Evolutionary conservation across 257 asterid species (phyloP).

Genomic region (Solanum sejunctum): DNA sequence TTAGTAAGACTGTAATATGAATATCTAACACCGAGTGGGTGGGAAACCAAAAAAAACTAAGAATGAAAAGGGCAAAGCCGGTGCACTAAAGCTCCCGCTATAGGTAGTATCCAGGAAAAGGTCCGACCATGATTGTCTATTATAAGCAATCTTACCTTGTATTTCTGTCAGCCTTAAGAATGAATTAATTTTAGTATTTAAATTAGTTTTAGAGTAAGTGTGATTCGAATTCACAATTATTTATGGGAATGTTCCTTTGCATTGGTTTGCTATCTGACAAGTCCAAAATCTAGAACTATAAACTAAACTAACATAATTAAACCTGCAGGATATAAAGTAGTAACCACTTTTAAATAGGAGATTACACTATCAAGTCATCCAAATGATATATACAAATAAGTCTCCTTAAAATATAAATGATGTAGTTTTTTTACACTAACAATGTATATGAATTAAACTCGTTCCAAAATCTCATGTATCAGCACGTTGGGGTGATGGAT

Average conservation of each 20-base stretch:
- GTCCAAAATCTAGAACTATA: neutral
- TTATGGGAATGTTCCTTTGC: neutral
- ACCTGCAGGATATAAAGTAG: neutral
- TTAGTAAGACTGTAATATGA: neutral
- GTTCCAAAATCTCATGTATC: neutral
- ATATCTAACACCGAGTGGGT: neutral
- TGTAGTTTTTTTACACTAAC: neutral
- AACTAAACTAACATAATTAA: neutral
- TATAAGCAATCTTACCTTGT: too few species aligned
- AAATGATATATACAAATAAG: neutral
- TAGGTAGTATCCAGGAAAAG: too few species aligned
- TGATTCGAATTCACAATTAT: neutral
- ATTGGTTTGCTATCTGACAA: neutral
- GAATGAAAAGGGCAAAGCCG: neutral
- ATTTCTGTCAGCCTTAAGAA: too few species aligned
- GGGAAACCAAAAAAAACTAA: neutral
- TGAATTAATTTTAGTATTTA: neutral
- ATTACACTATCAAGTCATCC: neutral
- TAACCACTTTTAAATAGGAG: neutral
- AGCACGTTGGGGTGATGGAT: slow-evolving; percentile 17
- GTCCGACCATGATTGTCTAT: too few species aligned
- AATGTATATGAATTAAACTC: neutral
- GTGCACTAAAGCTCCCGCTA: too few species aligned
- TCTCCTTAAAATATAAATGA: neutral
- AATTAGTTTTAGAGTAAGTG: neutral